These are phyloP conservation scores for Cymbopogon citratus DNA, from an alignment of 176 grass and related monocot genomes.

Conservation along the genomic window DNA sequence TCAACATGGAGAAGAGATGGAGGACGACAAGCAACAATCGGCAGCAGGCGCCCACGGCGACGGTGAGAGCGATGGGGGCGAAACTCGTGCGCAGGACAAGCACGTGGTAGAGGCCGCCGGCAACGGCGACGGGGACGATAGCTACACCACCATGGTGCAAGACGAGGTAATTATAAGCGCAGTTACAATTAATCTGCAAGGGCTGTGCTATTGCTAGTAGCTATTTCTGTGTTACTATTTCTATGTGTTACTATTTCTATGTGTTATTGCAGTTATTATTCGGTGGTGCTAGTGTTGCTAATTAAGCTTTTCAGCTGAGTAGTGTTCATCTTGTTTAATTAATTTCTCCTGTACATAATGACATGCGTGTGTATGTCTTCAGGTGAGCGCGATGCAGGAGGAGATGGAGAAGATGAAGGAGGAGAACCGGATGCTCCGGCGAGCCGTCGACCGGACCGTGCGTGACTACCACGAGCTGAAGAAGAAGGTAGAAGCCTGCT, in stretches of 20 bases:
- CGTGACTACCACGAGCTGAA: conserved; percentile 68
- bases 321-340: background rate
- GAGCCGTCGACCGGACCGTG: conserved; percentile 48
- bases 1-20: conserved; percentile 28
- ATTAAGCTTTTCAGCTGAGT: background rate
- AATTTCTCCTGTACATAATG: background rate
- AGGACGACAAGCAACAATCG: conserved; percentile 38
- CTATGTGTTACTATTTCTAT: background rate
- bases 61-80: conserved; percentile 16
- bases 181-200: background rate
- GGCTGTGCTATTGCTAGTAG: background rate
- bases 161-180: conserved; percentile 38
- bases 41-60: background rate
- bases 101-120: conserved; percentile 12
- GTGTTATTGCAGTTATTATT: background rate
- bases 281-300: background rate
- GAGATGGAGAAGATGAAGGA: conserved; percentile 86
- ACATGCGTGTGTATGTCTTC: background rate
- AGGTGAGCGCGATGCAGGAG: conserved; percentile 65
- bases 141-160: conserved; percentile 19
- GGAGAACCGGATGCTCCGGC: conserved; percentile 67
- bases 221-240: background rate
- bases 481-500: conserved; percentile 53
- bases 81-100: conserved; percentile 27
- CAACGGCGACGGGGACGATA: background rate